Evolutionary conservation across 1,284 basidiomycete genomes (phyloP), one percentile per base, ranked within the genome.

Genomic region (Hemileccinum hortonii): DNA sequence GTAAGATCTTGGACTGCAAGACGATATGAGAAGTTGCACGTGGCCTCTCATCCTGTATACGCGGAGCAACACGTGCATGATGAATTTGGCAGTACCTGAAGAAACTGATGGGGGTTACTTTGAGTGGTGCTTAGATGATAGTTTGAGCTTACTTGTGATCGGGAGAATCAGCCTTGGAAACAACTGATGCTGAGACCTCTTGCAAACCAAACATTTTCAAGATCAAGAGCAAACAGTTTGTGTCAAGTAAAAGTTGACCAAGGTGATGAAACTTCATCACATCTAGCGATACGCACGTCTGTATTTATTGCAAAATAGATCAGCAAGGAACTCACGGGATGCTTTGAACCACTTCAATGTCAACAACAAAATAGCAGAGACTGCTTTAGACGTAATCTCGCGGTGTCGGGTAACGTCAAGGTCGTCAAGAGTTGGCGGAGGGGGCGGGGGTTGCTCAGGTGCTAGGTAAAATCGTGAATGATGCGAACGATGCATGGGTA

Each of bases 201-300:
- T 96, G 93, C 58, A 98, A 72, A 12, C 95, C 94, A 72, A 99
- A 98, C 87, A 98, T 97, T 78, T 99, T 99, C 64, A 99, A 75
- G 47, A 99, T 92, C 24, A 99, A 80, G 32, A 99, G 75, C 5
- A 98, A 75, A 65, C 94, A 97, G 66, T 99, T 99, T 19, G 93
- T 95, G 65, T 99, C 97, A 45, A 99, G 84, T 10, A 99, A 77
- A 24, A 95, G 82, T 70, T 97, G 95, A 8, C 94, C 93, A 30
- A 99, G 79, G 71, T 98, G 94, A 71, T 99, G 95, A 69, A 98
- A 98, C 69, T 99, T 99, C 89, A 99, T 95, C 30, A 90, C 87
- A 73, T 99, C 93, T 95, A 61, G 21, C 7, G 45, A 54, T 29
- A 38, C 39, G 22, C 54, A 47, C 11, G 46, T 50, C 56, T 40